Conservation (phyloP, 495 filamentous ascomycete genomes). For the Penicillium robsamsonii region DNA sequence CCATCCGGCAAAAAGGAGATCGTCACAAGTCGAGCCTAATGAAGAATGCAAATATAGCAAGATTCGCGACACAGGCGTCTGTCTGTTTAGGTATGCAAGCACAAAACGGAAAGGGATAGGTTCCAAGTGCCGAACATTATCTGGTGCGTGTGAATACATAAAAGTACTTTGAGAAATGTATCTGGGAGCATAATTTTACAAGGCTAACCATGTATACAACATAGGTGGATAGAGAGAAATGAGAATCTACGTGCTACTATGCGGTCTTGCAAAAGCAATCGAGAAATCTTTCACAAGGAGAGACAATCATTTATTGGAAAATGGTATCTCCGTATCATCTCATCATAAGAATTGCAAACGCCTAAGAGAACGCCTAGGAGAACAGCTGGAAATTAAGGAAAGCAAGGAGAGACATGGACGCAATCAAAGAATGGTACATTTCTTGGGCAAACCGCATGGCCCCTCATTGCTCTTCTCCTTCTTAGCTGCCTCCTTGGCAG, state of each 20-base stretch:
- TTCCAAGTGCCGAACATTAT: no score
- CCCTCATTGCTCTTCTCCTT: constrained; percentile 49
- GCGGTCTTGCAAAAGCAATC: neutral
- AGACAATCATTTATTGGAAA: no score
- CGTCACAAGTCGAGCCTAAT: no score
- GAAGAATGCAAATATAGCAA: no score
- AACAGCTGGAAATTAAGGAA: constrained; percentile 8
- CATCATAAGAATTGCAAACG: constrained; percentile 20
- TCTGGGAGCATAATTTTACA: no score
- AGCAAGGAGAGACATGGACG: constrained; percentile 8
- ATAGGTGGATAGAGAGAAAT: neutral
- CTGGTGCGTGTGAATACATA: no score
- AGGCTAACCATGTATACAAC: no score
- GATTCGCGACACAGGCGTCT: no score
- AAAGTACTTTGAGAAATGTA: no score
- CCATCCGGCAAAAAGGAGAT: no score
- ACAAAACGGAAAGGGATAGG: no score
- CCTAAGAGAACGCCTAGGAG: constrained; percentile 21
- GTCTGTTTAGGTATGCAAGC: no score
- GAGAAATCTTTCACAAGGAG: neutral
- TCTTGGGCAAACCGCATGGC: constrained; percentile 69
- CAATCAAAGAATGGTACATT: constrained; percentile 59
- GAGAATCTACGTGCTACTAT: neutral
- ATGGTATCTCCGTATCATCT: constrained; percentile 16
- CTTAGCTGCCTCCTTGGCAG: constrained; percentile 26